Base-by-base conservation (phyloP, 2,329 filamentous ascomycete species). In the Didymella arachidicola region DNA sequence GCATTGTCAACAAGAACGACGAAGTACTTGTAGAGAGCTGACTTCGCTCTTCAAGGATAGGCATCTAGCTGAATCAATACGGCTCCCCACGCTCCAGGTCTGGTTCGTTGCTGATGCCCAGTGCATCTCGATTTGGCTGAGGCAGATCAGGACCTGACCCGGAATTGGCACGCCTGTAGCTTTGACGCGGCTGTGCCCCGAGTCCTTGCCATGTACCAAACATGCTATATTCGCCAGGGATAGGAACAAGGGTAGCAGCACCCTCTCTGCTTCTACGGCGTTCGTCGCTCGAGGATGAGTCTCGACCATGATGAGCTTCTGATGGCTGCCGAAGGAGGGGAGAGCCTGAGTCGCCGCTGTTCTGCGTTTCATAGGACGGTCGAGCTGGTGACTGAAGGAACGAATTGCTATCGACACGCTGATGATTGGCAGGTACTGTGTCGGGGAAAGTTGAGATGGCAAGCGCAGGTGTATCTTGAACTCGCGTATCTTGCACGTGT, bases 401-500 rank as follows among this genome's bases (percentile, higher is more conserved):
- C 14, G 59, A 45, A 16, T 63, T 66, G 38, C 63, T 67, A 25
- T 60, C 63, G 1, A 62, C 48, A 7, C 65, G 58, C 4, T 48
- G 59, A 11, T 59, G 61, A 3, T 51, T 49, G 2, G 44, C 54
- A 0, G 63, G 49, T 22, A 64, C 61, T 1, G 68, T 59, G 4
- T 60, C 65, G 1, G 68, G 66, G 22, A 69, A 70, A 1, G 61
- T 45, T 0, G 68, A 70, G 22, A 64, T 61, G 19, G 66, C 62
- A 53, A 68, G 57, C 4, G 61, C 66, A 0, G 66, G 66, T 5
- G 66, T 68, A 4, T 70, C 66, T 25, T 32, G 30, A 10, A 6
- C 12, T 6, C 14, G 30, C 30, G 12, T 16, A 11, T 32, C 30
- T 16, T 64, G 51, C 3, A 44, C 12, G 1, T 57, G 59, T 11